Percentiles rank a stretch among this genome's conserved stretches.
These are phyloP conservation scores for Gleditsia sinensis DNA, from an alignment of 306 rosid species.

Conservation along the genomic window DNA sequence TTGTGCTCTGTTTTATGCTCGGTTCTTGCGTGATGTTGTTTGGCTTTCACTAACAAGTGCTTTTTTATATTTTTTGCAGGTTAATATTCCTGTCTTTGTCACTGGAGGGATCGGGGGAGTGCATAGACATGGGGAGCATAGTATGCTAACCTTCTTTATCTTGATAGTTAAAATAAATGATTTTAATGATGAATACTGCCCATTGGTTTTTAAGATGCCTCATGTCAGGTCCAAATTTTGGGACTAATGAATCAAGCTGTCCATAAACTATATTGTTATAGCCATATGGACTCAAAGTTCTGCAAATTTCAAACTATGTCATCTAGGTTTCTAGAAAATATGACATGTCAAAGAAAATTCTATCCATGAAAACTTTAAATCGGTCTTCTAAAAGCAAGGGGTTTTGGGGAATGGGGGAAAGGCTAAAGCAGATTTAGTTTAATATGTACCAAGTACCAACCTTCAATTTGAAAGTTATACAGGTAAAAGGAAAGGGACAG, in stretches of 20 bases:
- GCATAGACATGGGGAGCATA: conserved; percentile 80
- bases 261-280: conserved; percentile 10
- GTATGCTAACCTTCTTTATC: conserved; percentile 51
- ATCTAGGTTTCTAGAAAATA: background rate
- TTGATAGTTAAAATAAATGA: conserved; percentile 9
- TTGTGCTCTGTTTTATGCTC: background rate
- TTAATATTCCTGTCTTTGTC: conserved; percentile 77
- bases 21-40: conserved; percentile 3
- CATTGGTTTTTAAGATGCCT: background rate
- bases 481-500: conserved; percentile 4
- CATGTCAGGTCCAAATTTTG: background rate
- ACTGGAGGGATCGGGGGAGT: conserved; percentile 99
- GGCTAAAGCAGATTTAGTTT: background rate
- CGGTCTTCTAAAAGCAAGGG: background rate
- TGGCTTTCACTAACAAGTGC: conserved; percentile 3
- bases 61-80: conserved; percentile 44
- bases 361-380: background rate
- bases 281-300: background rate
- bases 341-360: background rate
- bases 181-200: conserved; percentile 27
- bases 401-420: too few species aligned
- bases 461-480: conserved; percentile 14
- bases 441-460: background rate
- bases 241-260: background rate
- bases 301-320: background rate